These are phyloP conservation scores for Phanerochaete sordida DNA, from an alignment of 768 basidiomycete genomes.

Conservation along the genomic window DNA sequence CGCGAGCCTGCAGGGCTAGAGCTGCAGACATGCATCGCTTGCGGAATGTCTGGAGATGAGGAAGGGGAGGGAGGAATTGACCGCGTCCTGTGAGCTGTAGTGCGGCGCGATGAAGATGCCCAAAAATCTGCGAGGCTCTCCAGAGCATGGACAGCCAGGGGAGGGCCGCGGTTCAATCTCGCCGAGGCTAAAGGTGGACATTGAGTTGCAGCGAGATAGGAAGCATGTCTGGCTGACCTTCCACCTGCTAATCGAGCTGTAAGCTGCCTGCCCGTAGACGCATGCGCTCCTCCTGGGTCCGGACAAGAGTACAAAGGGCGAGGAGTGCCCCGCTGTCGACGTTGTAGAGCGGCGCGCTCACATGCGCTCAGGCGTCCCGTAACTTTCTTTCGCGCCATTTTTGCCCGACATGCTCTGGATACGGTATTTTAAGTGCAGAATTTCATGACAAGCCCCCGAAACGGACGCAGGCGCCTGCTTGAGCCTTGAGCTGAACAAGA, in stretches of 20 bases:
- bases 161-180: conserved; percentile 33
- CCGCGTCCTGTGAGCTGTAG: conserved; percentile 18
- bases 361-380: not conserved
- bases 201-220: conserved; percentile 3
- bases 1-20: conserved; percentile 6
- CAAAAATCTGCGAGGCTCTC: conserved; percentile 53
- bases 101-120: conserved; percentile 43
- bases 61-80: conserved; percentile 7
- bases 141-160: conserved; percentile 72
- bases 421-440: not conserved
- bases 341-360: not conserved
- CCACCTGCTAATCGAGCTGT: conserved; percentile 9
- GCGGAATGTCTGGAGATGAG: not conserved
- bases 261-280: not conserved
- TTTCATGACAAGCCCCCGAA: no score
- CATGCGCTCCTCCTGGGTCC: not conserved
- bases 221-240: conserved; percentile 5
- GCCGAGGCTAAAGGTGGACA: conserved; percentile 27
- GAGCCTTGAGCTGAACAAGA: no score
- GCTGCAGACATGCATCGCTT: conserved; percentile 11
- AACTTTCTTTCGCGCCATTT: not conserved
- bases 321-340: not conserved
- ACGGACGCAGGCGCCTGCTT: no score
- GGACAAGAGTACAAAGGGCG: not conserved
- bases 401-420: not conserved